A percentile compares a stretch with the other conserved stretches of the same genome.
Conservation (phyloP, 805 yeast genomes). For the Ogataea paraovalis region DNA sequence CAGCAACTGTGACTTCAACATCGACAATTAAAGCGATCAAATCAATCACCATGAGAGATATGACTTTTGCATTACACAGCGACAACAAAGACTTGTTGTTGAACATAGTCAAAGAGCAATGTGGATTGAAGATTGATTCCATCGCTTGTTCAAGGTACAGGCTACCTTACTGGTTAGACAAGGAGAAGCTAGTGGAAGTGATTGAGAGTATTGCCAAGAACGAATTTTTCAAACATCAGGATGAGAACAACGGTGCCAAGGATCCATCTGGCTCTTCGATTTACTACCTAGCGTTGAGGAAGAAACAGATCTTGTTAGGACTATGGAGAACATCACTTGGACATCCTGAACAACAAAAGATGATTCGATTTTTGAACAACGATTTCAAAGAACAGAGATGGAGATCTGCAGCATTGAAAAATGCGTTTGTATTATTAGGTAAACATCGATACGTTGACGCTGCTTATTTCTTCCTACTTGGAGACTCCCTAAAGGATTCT, state of each 20-base stretch:
- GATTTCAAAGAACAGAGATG: conserved; percentile 76
- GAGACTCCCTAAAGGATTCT: conserved; percentile 70
- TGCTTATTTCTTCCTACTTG: conserved; percentile 82
- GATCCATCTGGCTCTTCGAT: conserved; percentile 77
- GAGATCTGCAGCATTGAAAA: conserved; percentile 85
- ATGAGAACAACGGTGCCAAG: conserved; percentile 40
- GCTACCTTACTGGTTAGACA: conserved; percentile 65
- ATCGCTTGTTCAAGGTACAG: conserved; percentile 54
- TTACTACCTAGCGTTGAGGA: conserved; percentile 71
- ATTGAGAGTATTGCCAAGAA: conserved; percentile 70
- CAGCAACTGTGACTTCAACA: neutral
- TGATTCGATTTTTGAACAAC: conserved; percentile 70
- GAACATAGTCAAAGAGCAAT: conserved; percentile 42
- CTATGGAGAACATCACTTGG: conserved; percentile 78
- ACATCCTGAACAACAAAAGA: conserved; percentile 78
- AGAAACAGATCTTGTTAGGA: conserved; percentile 71
- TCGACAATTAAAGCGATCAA: conserved; percentile 8
- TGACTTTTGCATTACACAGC: conserved; percentile 84
- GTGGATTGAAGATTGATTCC: conserved; percentile 53
- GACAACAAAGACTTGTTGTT: conserved; percentile 68
- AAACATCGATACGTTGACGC: conserved; percentile 86
- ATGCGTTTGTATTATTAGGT: conserved; percentile 86
- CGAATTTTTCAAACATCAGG: conserved; percentile 46
- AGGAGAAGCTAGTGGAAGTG: conserved; percentile 41
- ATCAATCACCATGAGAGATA: conserved; percentile 70